These are phyloP conservation scores for Talaromyces rugulosus DNA, from an alignment of 2,329 filamentous ascomycete genomes.

Conservation along the genomic window DNA sequence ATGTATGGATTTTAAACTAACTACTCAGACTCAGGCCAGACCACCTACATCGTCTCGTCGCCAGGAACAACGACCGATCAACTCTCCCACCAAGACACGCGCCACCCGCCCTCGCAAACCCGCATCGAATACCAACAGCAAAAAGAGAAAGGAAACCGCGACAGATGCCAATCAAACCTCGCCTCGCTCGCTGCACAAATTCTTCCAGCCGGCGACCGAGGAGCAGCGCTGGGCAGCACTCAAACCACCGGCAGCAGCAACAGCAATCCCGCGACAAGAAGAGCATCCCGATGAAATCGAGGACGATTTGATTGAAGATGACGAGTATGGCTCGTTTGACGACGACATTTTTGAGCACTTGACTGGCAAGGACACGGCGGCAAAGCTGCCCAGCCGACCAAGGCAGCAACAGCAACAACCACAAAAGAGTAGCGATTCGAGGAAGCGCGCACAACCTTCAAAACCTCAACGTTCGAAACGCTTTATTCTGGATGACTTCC, in stretches of 20 bases:
- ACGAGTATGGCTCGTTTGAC: constrained; percentile 22
- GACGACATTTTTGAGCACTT: constrained; percentile 27
- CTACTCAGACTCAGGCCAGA: constrained; percentile 1
- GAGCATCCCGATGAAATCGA: constrained; percentile 20
- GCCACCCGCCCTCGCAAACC: background rate
- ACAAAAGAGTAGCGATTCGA: constrained; percentile 7
- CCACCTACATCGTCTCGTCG: background rate
- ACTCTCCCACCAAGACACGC: background rate
- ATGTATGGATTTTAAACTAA: background rate
- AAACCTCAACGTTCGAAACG: background rate
- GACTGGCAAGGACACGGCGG: constrained; percentile 14
- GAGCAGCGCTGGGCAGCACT: constrained; percentile 35
- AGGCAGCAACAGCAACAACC: constrained; percentile 1
- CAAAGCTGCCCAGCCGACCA: background rate
- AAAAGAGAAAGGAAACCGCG: constrained; percentile 21
- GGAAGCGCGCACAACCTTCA: constrained; percentile 23
- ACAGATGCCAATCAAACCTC: constrained; percentile 14
- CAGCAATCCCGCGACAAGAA: background rate
- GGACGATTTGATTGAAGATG: constrained; percentile 38
- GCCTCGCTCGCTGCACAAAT: constrained; percentile 36
- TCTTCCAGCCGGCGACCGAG: constrained; percentile 37
- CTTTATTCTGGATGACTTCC: constrained; percentile 1
- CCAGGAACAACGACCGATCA: background rate
- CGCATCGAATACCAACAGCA: constrained; percentile 27
- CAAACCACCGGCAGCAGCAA: constrained; percentile 20